Conservation (phyloP, 768 basidiomycete species). For the Suillus subaureus region DNA sequence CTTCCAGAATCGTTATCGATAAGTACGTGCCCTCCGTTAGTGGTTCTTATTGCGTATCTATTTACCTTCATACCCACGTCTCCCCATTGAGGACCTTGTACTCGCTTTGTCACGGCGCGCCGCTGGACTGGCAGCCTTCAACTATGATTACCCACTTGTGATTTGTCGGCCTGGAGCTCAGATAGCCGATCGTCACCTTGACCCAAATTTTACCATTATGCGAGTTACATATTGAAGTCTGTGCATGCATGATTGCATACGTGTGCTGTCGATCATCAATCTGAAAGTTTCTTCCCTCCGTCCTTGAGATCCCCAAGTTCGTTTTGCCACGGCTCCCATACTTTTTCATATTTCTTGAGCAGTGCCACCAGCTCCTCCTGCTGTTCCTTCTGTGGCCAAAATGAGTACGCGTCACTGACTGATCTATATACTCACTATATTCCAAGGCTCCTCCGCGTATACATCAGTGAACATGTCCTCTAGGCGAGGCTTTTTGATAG, state of each 20-base stretch:
- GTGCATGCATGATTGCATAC: background rate
- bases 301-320: slow-evolving; percentile 79
- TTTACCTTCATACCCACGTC: slow-evolving; percentile 10
- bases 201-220: background rate
- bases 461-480: slow-evolving; percentile 85
- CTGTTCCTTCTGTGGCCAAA: slow-evolving; percentile 68
- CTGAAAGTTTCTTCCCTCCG: slow-evolving; percentile 59
- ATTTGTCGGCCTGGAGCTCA: slow-evolving; percentile 5
- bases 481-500: slow-evolving; percentile 64
- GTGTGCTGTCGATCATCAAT: slow-evolving; percentile 22
- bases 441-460: slow-evolving; percentile 86
- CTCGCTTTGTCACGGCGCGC: slow-evolving; percentile 1
- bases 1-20: slow-evolving; percentile 1
- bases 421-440: slow-evolving; percentile 58
- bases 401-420: slow-evolving; percentile 4
- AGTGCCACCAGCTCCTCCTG: slow-evolving; percentile 75
- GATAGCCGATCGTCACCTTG: background rate
- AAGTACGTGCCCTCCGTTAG: background rate
- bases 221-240: background rate
- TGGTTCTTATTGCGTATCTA: slow-evolving; percentile 10
- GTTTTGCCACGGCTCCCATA: slow-evolving; percentile 83
- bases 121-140: slow-evolving; percentile 6
- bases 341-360: slow-evolving; percentile 82
- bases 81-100: slow-evolving; percentile 10
- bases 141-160: background rate